Percentiles rank a stretch among this genome's conserved stretches.
Evolutionary conservation across 1,284 basidiomycete genomes (phyloP).

Genomic region (Cryptococcus sp.): DNA sequence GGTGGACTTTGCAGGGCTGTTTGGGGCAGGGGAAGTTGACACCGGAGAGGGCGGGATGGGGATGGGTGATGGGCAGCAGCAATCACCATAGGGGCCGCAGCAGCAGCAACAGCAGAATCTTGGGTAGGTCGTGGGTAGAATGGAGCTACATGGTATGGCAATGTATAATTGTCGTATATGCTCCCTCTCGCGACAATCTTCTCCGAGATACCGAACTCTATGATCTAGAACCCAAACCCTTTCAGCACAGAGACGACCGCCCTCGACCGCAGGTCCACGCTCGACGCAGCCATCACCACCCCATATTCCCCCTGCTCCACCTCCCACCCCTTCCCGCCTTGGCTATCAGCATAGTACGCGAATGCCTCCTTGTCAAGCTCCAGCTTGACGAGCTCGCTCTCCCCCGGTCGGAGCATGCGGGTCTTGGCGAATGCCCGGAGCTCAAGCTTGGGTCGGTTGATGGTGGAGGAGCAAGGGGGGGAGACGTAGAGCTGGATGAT

Average conservation of each 20-base stretch:
- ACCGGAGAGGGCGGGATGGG: no score
- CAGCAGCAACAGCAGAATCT: no score
- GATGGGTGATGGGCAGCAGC: no score
- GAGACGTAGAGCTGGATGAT: constrained; percentile 25
- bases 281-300: constrained; percentile 1
- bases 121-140: not conserved
- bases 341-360: not conserved
- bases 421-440: constrained; percentile 24
- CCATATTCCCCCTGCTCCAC: constrained; percentile 7
- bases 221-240: not conserved
- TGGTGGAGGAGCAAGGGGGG: not conserved
- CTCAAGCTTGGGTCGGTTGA: constrained; percentile 14
- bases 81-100: no score
- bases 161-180: not conserved
- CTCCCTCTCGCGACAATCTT: not conserved
- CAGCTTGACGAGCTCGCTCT: constrained; percentile 9
- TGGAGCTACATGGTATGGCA: not conserved
- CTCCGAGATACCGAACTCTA: no score
- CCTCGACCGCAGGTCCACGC: not conserved
- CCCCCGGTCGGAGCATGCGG: constrained; percentile 9
- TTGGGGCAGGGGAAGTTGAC: not conserved
- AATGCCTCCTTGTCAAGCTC: constrained; percentile 11
- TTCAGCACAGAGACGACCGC: not conserved
- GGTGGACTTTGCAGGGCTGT: constrained; percentile 5
- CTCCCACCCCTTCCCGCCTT: constrained; percentile 1